Evolutionary conservation across 441 rosid species (phyloP), one percentile per base, ranked within the genome.

Genomic region (Viola pubescens): DNA sequence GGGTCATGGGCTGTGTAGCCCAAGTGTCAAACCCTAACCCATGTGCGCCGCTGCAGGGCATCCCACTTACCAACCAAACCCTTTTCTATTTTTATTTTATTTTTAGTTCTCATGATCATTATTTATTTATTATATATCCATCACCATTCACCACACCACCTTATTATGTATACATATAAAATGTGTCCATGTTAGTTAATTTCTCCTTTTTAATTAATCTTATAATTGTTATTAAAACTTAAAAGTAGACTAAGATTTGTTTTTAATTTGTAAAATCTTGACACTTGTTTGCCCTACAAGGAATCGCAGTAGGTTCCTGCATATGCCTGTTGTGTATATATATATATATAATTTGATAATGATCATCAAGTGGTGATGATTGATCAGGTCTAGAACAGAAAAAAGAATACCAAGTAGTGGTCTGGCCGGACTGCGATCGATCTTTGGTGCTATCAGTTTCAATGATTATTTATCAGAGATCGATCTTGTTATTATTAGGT

Each of bases 11-110:
- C 50, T 55, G 60, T 71, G 76, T 73, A 75, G 45, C 75, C 73
- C 66, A 38, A 58, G 54, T 60, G 67, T 53, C 73, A 34, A 69
- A 68, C 76, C 76, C 76, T 53, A 59, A 64, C 67, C 82, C 85
- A 76, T 78, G 82, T 81, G 82, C 78, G 68, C 73, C 78, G 81
- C 66, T 70, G 73, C 73, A 58, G 79, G 67, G 73, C 64, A 66
- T 70, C 75, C 77, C 82, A 68, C 78, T 75, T 12, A 37, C 50
- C 69, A 38, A 3, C n/a, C 26, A 0, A 40, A 8, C 34, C 10
- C 43, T 34, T 8, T 48, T 4, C 46, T 9, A 26, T 16, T 9
- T 46, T 26, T 0, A 14, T 13, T 37, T 56, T 4, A 38, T 2
- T 7, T 2, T 11, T 7, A 37, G 8, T 4, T 4, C 6, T 19